Conservation (phyloP, 83 land plant species). For the Picea abies region DNA sequence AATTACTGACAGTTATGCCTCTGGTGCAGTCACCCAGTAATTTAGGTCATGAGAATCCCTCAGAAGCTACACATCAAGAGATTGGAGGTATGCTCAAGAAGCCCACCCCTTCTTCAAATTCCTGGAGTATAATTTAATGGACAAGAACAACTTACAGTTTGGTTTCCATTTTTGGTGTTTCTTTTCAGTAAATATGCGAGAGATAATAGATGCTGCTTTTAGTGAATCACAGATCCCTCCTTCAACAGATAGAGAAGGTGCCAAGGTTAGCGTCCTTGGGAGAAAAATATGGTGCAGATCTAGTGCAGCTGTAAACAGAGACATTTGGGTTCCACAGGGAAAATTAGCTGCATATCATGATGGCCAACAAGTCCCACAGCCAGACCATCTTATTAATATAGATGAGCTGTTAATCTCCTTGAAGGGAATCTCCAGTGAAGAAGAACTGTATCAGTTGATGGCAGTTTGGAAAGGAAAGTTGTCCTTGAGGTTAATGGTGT, state of each 20-base stretch:
- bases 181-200: not conserved
- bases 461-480: conserved; percentile 47
- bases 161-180: not conserved
- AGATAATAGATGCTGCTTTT: conserved; percentile 1
- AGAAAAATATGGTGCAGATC: conserved; percentile 15
- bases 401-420: conserved; percentile 53
- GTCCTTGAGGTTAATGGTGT: conserved; percentile 83
- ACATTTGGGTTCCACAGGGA: conserved; percentile 5
- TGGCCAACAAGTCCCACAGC: not conserved
- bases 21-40: not conserved
- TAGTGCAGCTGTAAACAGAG: not conserved
- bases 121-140: not conserved
- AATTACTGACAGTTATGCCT: not conserved
- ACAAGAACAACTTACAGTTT: not conserved
- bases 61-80: conserved; percentile 6
- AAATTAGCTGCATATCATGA: not conserved
- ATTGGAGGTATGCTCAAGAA: conserved; percentile 12
- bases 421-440: conserved; percentile 30
- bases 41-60: not conserved
- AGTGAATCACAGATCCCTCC: not conserved
- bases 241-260: not conserved
- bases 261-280: not conserved
- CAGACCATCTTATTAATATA: conserved; percentile 71
- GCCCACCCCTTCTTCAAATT: conserved; percentile 2
- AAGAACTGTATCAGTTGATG: conserved; percentile 61